Evolutionary conservation across 1,284 basidiomycete genomes (phyloP).

Genomic region (Heterobasidion annosum): DNA sequence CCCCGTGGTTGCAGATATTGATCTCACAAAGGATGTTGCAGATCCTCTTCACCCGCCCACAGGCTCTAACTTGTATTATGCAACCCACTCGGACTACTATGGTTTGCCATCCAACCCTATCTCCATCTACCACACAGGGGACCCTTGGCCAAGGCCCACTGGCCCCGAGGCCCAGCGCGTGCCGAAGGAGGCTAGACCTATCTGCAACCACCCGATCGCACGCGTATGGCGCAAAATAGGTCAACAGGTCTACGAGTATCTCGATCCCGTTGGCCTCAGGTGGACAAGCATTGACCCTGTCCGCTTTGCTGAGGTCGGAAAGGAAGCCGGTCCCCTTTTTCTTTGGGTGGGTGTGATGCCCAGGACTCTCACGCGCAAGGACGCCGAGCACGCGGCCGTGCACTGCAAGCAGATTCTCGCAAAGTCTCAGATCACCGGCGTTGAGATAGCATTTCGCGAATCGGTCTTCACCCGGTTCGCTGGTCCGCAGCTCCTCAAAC

Average conservation of each 20-base stretch:
- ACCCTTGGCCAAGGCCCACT: constrained; percentile 5
- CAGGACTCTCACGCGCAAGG: constrained; percentile 14
- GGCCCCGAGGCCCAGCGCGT: constrained; percentile 13
- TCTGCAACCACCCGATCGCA: constrained; percentile 18
- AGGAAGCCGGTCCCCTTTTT: constrained; percentile 12
- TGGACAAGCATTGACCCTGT: constrained; percentile 19
- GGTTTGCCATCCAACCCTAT: constrained; percentile 17
- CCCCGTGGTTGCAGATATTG: neutral
- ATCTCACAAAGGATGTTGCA: neutral
- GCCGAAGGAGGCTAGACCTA: constrained; percentile 19
- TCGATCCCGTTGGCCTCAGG: constrained; percentile 13
- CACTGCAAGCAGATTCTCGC: constrained; percentile 14
- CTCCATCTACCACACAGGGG: constrained; percentile 19
- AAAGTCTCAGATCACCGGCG: constrained; percentile 11
- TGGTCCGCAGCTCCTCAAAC: constrained; percentile 18
- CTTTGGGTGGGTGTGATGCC: constrained; percentile 17
- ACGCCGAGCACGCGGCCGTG: constrained; percentile 12
- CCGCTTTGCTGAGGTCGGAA: constrained; percentile 18
- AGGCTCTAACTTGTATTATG: neutral
- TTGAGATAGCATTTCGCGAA: constrained; percentile 11
- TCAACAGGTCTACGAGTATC: constrained; percentile 11
- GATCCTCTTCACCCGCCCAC: neutral
- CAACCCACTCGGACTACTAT: constrained; percentile 21
- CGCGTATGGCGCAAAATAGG: constrained; percentile 14
- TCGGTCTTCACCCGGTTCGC: constrained; percentile 6